These are phyloP conservation scores for Globisporangium camurandrum DNA, from an alignment of 352 stramenopile species.

Conservation along the genomic window DNA sequence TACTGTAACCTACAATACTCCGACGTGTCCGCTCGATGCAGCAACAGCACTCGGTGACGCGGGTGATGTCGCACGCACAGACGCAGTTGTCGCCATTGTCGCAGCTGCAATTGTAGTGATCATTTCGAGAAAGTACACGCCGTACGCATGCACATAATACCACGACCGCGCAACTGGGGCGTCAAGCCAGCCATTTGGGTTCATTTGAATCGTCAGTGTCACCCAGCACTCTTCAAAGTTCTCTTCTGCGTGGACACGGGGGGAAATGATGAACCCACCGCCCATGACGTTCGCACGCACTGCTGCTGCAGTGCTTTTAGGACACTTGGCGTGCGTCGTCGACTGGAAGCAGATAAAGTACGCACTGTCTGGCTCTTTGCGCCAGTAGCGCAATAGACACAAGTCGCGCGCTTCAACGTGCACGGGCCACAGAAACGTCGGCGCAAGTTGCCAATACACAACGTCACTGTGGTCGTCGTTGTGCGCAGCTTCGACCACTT, in stretches of 20 bases:
- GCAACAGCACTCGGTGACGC: too few species aligned
- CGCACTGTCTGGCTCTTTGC: constrained; percentile 67
- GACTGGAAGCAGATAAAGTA: constrained; percentile 87
- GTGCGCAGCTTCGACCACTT: constrained; percentile 62
- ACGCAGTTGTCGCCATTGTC: too few species aligned
- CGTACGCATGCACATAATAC: constrained; percentile 74
- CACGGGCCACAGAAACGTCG: constrained; percentile 68
- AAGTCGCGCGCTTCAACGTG: constrained; percentile 59
- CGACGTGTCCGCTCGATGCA: too few species aligned
- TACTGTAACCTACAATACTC: too few species aligned
- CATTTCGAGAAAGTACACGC: constrained; percentile 72
- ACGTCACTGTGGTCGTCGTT: constrained; percentile 67
- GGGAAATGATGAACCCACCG: constrained; percentile 67
- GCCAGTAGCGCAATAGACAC: constrained; percentile 77
- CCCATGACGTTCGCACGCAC: constrained; percentile 62
- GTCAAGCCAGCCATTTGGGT: constrained; percentile 76
- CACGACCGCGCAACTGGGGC: constrained; percentile 43
- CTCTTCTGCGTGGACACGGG: constrained; percentile 43
- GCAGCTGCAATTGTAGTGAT: constrained; percentile 52
- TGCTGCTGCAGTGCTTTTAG: constrained; percentile 13
- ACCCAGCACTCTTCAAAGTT: constrained; percentile 72
- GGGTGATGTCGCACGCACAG: too few species aligned
- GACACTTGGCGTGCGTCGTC: constrained; percentile 56
- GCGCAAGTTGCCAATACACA: constrained; percentile 66
- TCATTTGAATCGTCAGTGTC: constrained; percentile 73